phyloP scores from a whole-genome alignment of 805 yeast genomes.

The Yarrowia porcina region DNA sequence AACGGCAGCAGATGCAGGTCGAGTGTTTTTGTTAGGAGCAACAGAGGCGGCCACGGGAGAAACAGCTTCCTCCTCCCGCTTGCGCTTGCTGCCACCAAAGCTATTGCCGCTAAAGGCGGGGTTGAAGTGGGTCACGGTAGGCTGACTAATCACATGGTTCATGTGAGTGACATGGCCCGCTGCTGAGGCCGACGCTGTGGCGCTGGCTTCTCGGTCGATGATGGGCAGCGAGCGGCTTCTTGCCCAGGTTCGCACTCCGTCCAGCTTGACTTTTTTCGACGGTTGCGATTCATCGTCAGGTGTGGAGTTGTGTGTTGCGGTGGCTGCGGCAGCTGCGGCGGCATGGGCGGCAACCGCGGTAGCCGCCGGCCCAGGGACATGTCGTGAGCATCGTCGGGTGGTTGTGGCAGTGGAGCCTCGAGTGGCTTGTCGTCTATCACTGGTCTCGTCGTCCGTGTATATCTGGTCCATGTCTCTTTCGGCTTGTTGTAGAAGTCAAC shows the following conservation, averaged over 20 bases:
- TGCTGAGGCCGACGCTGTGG: neutral
- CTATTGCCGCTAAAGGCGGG: slow-evolving; percentile 1
- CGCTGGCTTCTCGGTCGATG: slow-evolving; percentile 6
- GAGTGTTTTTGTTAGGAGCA: neutral
- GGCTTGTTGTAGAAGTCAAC: neutral
- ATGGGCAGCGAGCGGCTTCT: slow-evolving; percentile 13
- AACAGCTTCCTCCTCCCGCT: neutral
- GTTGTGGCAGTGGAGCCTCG: slow-evolving; percentile 3
- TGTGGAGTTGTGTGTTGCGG: slow-evolving; percentile 3
- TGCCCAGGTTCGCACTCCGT: slow-evolving; percentile 6
- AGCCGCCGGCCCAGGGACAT: neutral
- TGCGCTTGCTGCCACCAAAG: neutral
- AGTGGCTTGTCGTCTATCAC: slow-evolving; percentile 20
- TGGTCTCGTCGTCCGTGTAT: slow-evolving; percentile 20
- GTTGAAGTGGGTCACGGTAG: neutral
- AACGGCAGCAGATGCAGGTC: slow-evolving; percentile 9
- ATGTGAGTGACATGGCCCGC: slow-evolving; percentile 10
- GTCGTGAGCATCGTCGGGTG: slow-evolving; percentile 14
- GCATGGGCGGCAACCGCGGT: neutral
- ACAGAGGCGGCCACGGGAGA: neutral
- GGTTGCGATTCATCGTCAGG: slow-evolving; percentile 2
- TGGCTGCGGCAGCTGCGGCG: neutral
- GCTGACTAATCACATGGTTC: slow-evolving; percentile 19
- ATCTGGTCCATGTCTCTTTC: slow-evolving; percentile 17
- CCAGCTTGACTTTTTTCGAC: slow-evolving; percentile 8